phyloP scores from a whole-genome alignment of 257 asterid species.

The Lithospermum erythrorhizon region DNA sequence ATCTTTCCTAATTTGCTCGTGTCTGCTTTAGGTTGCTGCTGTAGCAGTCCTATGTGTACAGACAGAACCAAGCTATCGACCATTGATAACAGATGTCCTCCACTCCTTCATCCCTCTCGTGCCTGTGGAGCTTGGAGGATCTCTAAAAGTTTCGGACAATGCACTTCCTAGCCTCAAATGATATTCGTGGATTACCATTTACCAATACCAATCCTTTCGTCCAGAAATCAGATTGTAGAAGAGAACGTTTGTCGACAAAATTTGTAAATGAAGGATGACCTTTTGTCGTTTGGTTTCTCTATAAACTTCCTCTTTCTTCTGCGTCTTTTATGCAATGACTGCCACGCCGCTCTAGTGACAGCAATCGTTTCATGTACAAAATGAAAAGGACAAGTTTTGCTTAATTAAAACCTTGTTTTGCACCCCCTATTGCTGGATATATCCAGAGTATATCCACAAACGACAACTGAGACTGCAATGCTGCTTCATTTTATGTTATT shows the following conservation, averaged over 20 bases:
- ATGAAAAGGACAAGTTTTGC: neutral
- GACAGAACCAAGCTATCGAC: constrained; percentile 92
- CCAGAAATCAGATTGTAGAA: constrained; percentile 1
- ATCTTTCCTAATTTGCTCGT: constrained; percentile 4
- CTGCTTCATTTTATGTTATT: neutral
- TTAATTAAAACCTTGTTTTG: neutral
- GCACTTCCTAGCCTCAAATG: constrained; percentile 16
- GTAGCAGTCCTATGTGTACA: constrained; percentile 92
- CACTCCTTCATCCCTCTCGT: constrained; percentile 96
- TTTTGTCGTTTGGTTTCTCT: constrained; percentile 1
- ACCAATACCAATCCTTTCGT: neutral
- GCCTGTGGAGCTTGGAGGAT: constrained; percentile 84
- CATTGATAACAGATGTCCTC: constrained; percentile 82
- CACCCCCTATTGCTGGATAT: neutral
- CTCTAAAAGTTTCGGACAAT: constrained; percentile 46
- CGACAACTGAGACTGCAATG: neutral
- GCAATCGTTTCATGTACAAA: neutral
- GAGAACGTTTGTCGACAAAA: constrained; percentile 1
- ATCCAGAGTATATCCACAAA: neutral
- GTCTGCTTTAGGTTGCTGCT: constrained; percentile 69
- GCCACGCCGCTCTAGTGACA: neutral
- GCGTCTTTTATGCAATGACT: neutral
- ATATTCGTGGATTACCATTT: constrained; percentile 8
- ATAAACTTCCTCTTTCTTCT: neutral
- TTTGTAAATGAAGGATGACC: constrained; percentile 10